These are phyloP conservation scores for Neurospora cerealis DNA, from an alignment of 495 filamentous ascomycete species.

Conservation along the genomic window DNA sequence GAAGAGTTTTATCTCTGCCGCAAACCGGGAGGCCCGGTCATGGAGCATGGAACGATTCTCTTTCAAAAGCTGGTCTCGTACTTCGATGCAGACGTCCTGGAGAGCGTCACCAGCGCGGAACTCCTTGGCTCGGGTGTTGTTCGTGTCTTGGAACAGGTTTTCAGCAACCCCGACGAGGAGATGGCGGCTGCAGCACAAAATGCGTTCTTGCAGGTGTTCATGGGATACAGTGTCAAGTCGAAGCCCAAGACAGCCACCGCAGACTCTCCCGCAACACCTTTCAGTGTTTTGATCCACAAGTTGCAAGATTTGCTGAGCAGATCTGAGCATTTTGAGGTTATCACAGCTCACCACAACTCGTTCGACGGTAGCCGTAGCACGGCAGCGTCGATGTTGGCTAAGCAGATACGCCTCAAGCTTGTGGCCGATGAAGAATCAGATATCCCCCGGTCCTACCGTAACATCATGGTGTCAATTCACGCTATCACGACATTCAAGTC, in stretches of 20 bases:
- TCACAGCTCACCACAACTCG: constrained; percentile 88
- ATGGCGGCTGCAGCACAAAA: constrained; percentile 56
- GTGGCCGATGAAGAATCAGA: constrained; percentile 85
- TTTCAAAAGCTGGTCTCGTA: constrained; percentile 74
- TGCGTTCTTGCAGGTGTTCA: constrained; percentile 90
- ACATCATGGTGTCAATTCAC: constrained; percentile 97
- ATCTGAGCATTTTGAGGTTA: constrained; percentile 95
- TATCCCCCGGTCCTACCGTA: constrained; percentile 73
- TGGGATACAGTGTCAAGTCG: constrained; percentile 57
- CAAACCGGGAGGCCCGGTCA: constrained; percentile 27
- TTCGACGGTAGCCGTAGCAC: constrained; percentile 89
- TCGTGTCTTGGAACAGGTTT: constrained; percentile 68
- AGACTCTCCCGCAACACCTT: constrained; percentile 63
- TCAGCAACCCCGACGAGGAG: constrained; percentile 54
- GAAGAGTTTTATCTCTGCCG: constrained; percentile 54
- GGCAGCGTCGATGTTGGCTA: constrained; percentile 89
- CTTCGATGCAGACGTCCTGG: constrained; percentile 76
- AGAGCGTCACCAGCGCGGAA: constrained; percentile 96
- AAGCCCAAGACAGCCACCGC: constrained; percentile 52
- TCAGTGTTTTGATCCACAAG: constrained; percentile 87
- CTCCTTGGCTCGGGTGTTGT: constrained; percentile 85
- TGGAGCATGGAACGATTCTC: constrained; percentile 46
- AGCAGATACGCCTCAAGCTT: constrained; percentile 84
- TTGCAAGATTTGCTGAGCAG: constrained; percentile 91
- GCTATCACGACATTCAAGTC: constrained; percentile 98